Evolutionary conservation across 371 early-diverging fungal species (phyloP), one percentile per base, ranked within the genome.

Genomic region (Rhizopus microsporus): DNA sequence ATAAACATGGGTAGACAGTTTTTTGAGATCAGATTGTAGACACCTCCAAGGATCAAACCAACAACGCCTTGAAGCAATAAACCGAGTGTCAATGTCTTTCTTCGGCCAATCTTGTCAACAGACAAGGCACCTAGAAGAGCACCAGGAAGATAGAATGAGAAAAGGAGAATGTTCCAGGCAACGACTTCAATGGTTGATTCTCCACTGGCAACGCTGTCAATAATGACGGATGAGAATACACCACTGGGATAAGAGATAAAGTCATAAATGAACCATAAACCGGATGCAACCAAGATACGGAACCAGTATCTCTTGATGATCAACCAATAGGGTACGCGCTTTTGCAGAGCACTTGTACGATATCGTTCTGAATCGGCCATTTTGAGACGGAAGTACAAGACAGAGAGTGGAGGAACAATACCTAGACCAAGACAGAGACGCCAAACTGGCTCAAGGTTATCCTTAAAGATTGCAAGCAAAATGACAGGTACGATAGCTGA

Each of bases 231-330:
- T 10, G 77, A 76, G 42, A 86, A 85, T 54, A 83, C 80, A 33
- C 85, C 80, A 49, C 62, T 73, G 3, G 86, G 84, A 56, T 80
- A 86, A 1, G 81, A 71, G 56, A 86, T 74, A 45, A 81, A 82
- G 63, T 87, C 84, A 67, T 87, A 87, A 32, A 85, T 67, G 63
- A 87, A 87, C 88, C 88, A 87, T 30, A 78, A 67, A 42, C 80
- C 82, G 9, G 78, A 74, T 10, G 83, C 74, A 15, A 83, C 58
- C 10, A 85, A 60, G 30, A 87, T 66, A 45, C 81, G 80, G 46
- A 73, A 74, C 86, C 88, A 86, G 56, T 84, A 84, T 16, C 79
- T 68, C 29, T 75, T 80, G 59, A 86, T 45, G 49, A 83, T 82
- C 17, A 87, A 66, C 48, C 66, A 40, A 54, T 86, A 87, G 16